Evolutionary conservation across 345 rosid genomes (phyloP), one percentile per base, ranked within the genome.

Genomic region (Diplotaxis tenuifolia): DNA sequence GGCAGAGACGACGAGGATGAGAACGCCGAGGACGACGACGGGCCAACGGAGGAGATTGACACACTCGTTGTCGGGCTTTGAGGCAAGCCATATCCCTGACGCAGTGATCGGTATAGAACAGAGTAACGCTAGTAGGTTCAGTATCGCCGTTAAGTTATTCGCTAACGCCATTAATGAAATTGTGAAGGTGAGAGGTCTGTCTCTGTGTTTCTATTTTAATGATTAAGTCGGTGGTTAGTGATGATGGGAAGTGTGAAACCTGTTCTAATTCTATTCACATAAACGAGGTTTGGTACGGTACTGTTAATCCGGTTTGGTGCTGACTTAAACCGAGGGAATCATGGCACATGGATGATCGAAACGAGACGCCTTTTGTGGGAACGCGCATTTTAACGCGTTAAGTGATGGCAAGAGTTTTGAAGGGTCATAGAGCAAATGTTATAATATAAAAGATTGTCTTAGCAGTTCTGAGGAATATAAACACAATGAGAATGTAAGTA

Each of bases 81-180:
- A 86, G 53, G 96, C 92, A 1, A 93, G 83, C 98, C 98, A 91
- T 73, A 89, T 85, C 9, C 98, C 97, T 40, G 98, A 65, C 60
- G 89, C 84, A 50, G 92, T 91, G 56, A 93, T 88, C n/a, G 94
- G 97, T 79, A 93, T 83, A 5, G 98, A 94, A 69, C 96, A 91
- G 42, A 94, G 88, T 40, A 94, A 62, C 61, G 97, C 97, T 28
- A 89, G 74, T 79, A 91, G 84, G 84, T 94, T 94, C 6, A 94
- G 89, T 42, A 86, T 61, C 66, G 97, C 89, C 19, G 97, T 94
- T 75, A 94, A 68, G 89, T 91, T 94, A 81, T 94, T 94, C 84
- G 96, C 81, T 23, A 86, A 80, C 68, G 84, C 98, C 98, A 94
- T 93, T 38, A 21, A 18, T 32, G 61, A 34, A 47, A 58, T 47